Percentiles rank a stretch among this genome's conserved stretches.
Evolutionary conservation across 768 basidiomycete species (phyloP).

Genomic region (Trametes cingulata): DNA sequence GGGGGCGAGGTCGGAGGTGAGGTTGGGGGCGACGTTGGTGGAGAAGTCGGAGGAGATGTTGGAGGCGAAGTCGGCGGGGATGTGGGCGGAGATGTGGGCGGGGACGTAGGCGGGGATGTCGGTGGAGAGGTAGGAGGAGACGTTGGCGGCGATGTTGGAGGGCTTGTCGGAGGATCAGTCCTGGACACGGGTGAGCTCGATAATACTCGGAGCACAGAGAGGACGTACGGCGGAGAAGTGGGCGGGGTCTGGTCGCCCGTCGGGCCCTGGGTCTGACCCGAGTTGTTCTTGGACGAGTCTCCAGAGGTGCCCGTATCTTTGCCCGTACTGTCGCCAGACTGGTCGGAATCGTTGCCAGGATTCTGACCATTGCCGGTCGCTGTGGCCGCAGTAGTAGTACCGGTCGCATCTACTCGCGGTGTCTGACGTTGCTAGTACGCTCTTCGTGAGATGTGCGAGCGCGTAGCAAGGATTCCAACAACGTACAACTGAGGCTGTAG

Average conservation of each 20-base stretch:
- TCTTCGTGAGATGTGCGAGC: background rate
- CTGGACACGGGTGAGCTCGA: background rate
- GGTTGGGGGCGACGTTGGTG: background rate
- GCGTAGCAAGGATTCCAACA: background rate
- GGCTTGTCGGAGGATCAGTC: conserved; percentile 7
- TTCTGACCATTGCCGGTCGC: background rate
- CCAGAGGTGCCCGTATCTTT: background rate
- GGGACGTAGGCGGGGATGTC: background rate
- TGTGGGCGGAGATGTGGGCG: background rate
- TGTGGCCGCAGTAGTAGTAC: conserved; percentile 1
- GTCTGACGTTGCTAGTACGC: background rate
- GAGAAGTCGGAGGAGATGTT: background rate
- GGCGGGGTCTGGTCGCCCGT: background rate
- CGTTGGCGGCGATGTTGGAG: background rate
- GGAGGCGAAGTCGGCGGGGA: conserved; percentile 2
- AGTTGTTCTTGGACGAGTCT: background rate
- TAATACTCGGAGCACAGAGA: too few relatives aligned
- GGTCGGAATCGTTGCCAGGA: background rate
- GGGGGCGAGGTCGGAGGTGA: conserved; percentile 10
- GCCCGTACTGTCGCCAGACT: background rate
- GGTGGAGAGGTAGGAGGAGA: background rate
- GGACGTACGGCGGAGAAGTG: background rate
- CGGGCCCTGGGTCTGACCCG: background rate
- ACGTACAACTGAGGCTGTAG: background rate
- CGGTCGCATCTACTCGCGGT: background rate